Evolutionary conservation across 2,329 filamentous ascomycete genomes (phyloP).

Genomic region (Exserohilum rostratum): DNA sequence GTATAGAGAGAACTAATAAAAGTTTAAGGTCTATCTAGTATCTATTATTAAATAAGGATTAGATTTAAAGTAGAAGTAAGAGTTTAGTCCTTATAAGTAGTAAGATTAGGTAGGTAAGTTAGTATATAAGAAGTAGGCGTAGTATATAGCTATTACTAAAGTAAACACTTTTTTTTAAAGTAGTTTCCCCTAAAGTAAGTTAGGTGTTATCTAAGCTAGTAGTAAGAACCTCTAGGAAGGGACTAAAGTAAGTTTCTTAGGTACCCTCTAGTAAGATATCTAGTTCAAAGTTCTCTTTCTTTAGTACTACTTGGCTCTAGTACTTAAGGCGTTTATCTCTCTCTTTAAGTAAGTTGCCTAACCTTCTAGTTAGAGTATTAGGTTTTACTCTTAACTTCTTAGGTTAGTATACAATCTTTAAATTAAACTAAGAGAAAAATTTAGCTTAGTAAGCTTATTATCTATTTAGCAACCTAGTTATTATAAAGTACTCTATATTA

Average conservation of each 20-base stretch:
- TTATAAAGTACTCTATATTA: slow-evolving; percentile 39
- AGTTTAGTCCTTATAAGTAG: not conserved
- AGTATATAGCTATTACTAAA: not conserved
- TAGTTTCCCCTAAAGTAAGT: not conserved
- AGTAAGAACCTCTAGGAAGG: not conserved
- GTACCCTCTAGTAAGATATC: not conserved
- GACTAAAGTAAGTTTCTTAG: not conserved
- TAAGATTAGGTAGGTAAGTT: not conserved
- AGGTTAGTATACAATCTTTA: not conserved
- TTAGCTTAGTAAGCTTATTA: slow-evolving; percentile 30
- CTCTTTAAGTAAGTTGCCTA: not conserved
- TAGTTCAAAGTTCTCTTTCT: not conserved
- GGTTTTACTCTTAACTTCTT: not conserved
- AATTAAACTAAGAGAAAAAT: slow-evolving; percentile 7
- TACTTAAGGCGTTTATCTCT: not conserved
- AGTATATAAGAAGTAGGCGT: not conserved
- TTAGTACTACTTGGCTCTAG: not conserved
- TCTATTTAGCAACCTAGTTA: slow-evolving; percentile 29
- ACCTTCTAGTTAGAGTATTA: not conserved
- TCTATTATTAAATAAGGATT: not conserved
- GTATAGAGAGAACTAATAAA: not conserved
- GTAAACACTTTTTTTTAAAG: not conserved
- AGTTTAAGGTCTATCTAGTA: not conserved
- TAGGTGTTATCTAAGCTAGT: not conserved
- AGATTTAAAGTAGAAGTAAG: not conserved